phyloP scores from a whole-genome alignment of 257 asterid species.

The Thymus quinquecostatus region DNA sequence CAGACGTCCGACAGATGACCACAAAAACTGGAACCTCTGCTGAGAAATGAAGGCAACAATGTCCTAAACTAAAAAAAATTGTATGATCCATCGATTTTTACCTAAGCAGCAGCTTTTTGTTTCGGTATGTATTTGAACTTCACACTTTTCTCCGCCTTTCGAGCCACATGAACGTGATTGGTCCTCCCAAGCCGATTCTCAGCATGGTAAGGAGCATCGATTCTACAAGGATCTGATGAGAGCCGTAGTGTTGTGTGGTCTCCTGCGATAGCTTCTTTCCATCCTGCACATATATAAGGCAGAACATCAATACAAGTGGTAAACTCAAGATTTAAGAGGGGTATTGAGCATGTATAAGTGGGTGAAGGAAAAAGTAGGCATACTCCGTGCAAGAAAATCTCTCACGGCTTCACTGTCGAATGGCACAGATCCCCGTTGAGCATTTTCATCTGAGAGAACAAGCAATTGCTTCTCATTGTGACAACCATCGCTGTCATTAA shows the following conservation, averaged over 20 bases:
- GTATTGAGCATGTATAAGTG: neutral
- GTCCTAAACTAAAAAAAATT: conserved; percentile 41
- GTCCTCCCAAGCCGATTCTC: conserved; percentile 39
- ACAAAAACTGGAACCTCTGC: conserved; percentile 61
- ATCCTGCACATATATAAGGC: conserved; percentile 52
- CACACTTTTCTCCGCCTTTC: conserved; percentile 49
- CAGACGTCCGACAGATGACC: conserved; percentile 51
- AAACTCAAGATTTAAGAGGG: neutral
- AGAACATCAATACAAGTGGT: neutral
- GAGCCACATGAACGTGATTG: conserved; percentile 39
- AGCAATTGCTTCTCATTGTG: conserved; percentile 34
- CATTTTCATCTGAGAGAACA: conserved; percentile 40
- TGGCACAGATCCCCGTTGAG: conserved; percentile 37
- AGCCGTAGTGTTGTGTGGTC: conserved; percentile 71
- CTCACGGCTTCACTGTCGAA: conserved; percentile 56
- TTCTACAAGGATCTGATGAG: conserved; percentile 40
- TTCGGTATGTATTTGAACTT: conserved; percentile 63
- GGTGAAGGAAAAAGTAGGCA: conserved; percentile 29
- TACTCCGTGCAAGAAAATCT: conserved; percentile 79
- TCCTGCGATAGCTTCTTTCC: conserved; percentile 75
- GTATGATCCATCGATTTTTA: conserved; percentile 31
- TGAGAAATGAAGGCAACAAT: conserved; percentile 27
- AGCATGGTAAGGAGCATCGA: conserved; percentile 24
- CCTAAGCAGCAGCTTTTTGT: conserved; percentile 56
- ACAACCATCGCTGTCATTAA: conserved; percentile 33